These are phyloP conservation scores for Phytophthora fragariaefolia DNA, from an alignment of 352 stramenopile genomes.

Conservation along the genomic window DNA sequence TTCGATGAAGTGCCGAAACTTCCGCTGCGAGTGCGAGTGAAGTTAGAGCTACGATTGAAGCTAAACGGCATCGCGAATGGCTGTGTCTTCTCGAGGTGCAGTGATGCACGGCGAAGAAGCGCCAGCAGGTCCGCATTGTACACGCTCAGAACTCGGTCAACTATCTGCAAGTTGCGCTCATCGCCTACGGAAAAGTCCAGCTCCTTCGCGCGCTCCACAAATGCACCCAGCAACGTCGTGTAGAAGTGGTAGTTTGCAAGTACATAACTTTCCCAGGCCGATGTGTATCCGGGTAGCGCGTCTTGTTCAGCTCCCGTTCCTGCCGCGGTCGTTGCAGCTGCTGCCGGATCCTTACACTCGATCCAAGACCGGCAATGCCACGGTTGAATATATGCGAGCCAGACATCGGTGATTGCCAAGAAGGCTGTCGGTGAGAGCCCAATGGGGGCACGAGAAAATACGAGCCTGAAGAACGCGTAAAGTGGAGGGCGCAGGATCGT, in stretches of 20 bases:
- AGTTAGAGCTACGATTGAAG: constrained; percentile 34
- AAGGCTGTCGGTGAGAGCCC: constrained; percentile 82
- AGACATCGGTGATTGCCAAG: constrained; percentile 83
- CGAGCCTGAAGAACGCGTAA: constrained; percentile 85
- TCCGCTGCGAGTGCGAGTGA: constrained; percentile 33
- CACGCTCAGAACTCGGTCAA: constrained; percentile 77
- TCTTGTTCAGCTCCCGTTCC: constrained; percentile 11
- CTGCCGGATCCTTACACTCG: constrained; percentile 34
- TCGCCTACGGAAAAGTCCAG: constrained; percentile 78
- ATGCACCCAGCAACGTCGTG: constrained; percentile 77
- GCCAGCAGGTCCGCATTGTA: constrained; percentile 73
- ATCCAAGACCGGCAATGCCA: constrained; percentile 82
- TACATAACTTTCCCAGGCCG: constrained; percentile 79
- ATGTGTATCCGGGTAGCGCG: constrained; percentile 47
- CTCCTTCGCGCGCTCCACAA: constrained; percentile 84
- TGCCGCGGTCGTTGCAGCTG: constrained; percentile 4
- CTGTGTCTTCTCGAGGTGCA: constrained; percentile 72
- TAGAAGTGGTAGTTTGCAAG: constrained; percentile 92
- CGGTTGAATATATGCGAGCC: constrained; percentile 87
- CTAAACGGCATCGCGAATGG: constrained; percentile 65
- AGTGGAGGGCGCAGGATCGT: constrained; percentile 75
- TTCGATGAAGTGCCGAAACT: constrained; percentile 41
- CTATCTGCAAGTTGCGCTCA: constrained; percentile 63
- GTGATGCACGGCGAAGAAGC: constrained; percentile 63
- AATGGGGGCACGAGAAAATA: constrained; percentile 85